Evolutionary conservation across 2,329 filamentous ascomycete species (phyloP).

Genomic region (Fusarium sp.): DNA sequence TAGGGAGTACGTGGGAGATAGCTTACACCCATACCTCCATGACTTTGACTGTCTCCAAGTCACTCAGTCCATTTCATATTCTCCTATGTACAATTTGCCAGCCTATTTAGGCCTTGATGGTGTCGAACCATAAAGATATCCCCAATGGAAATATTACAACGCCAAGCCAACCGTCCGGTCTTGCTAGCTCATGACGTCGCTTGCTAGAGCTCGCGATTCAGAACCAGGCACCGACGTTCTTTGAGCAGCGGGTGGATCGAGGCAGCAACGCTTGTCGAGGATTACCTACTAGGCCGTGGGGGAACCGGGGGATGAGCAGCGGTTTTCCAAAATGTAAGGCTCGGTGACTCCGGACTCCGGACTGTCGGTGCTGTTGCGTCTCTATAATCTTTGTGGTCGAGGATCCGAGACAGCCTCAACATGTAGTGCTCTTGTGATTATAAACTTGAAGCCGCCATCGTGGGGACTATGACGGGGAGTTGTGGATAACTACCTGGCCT

Average conservation of each 20-base stretch:
- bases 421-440: not conserved
- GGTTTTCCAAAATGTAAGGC: not conserved
- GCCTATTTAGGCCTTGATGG: not conserved
- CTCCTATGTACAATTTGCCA: not conserved
- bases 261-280: conserved; percentile 1
- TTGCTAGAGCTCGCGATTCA: not conserved
- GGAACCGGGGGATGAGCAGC: not conserved
- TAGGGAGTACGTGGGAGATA: not conserved
- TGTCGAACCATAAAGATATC: not conserved
- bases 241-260: not conserved
- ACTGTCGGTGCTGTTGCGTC: conserved; percentile 5
- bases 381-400: not conserved
- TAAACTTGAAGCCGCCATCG: not conserved
- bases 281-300: not conserved
- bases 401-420: not conserved
- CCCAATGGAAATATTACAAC: not conserved
- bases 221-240: conserved; percentile 22
- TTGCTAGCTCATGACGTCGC: conserved; percentile 1
- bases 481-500: not conserved
- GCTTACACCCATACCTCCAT: not conserved
- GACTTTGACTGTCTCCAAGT: not conserved
- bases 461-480: not conserved
- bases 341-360: conserved; percentile 30
- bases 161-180: conserved; percentile 6
- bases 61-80: not conserved